A percentile compares a stretch with the other conserved stretches of the same genome.
phyloP scores from a whole-genome alignment of 306 rosid genomes.

The Abrus pulchellus region DNA sequence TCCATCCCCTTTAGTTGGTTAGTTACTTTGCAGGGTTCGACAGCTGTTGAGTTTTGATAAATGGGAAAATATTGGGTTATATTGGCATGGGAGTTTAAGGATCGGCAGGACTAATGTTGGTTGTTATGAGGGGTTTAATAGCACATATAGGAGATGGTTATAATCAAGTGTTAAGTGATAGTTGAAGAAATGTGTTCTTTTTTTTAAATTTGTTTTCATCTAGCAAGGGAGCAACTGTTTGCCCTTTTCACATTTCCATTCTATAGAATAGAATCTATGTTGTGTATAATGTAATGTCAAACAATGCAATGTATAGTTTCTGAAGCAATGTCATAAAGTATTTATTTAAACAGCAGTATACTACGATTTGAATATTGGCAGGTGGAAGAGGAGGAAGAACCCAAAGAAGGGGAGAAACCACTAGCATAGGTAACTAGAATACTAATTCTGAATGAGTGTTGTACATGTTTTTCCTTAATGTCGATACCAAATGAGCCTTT shows the following conservation, averaged over 20 bases:
- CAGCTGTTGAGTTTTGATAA: neutral
- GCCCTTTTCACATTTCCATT: neutral
- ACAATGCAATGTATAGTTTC: neutral
- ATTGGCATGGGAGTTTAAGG: neutral
- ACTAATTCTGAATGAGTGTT: constrained; percentile 33
- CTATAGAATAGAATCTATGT: neutral
- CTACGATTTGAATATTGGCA: constrained; percentile 50
- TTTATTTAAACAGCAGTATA: neutral
- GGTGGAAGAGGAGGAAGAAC: constrained; percentile 99
- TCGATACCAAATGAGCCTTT: no score
- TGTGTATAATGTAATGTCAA: neutral
- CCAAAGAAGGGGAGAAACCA: constrained; percentile 91
- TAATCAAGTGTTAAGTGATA: no score
- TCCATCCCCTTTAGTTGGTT: neutral
- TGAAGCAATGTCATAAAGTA: neutral
- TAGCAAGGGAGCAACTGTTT: neutral
- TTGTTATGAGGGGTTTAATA: neutral
- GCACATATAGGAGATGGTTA: no score
- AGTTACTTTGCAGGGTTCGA: neutral
- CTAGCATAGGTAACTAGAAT: constrained; percentile 69
- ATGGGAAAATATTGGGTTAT: neutral
- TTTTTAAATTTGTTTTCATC: neutral
- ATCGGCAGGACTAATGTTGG: neutral
- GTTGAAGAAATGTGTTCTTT: no score
- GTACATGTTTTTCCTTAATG: constrained; percentile 8